Percentiles rank a stretch among this genome's conserved stretches.
Conservation (phyloP, 352 stramenopile genomes). For the Pythium aquatile region DNA sequence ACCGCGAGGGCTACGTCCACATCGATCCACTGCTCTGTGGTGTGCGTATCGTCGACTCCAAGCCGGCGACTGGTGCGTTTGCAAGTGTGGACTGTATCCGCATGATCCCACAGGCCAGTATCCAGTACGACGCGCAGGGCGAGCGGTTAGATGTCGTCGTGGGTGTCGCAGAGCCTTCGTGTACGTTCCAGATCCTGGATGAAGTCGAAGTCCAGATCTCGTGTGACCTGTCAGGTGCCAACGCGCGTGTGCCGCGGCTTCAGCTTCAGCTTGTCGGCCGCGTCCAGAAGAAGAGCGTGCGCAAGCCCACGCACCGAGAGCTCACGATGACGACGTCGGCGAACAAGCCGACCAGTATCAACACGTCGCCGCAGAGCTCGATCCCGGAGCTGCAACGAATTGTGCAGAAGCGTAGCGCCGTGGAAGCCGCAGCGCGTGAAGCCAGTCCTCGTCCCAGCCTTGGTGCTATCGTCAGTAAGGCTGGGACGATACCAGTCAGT, state of each 20-base stretch:
- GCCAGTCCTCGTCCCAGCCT: constrained; percentile 8
- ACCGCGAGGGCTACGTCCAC: constrained; percentile 85
- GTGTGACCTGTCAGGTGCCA: constrained; percentile 66
- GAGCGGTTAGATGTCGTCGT: constrained; percentile 37
- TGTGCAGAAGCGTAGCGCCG: constrained; percentile 47
- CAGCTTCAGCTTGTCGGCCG: constrained; percentile 67
- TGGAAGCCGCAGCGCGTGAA: constrained; percentile 10
- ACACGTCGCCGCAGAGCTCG: constrained; percentile 23
- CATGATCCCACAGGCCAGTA: constrained; percentile 52
- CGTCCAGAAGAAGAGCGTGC: constrained; percentile 31
- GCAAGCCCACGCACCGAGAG: constrained; percentile 7
- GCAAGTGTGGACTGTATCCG: constrained; percentile 56
- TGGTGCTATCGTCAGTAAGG: background rate
- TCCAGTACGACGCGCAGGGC: constrained; percentile 30
- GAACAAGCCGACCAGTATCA: constrained; percentile 21
- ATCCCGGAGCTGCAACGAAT: constrained; percentile 66
- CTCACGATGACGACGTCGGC: constrained; percentile 15
- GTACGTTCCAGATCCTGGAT: constrained; percentile 66
- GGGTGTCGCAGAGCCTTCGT: constrained; percentile 21
- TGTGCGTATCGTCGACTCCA: constrained; percentile 64
- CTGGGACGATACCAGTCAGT: background rate
- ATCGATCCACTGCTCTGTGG: constrained; percentile 71
- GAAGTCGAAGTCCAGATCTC: constrained; percentile 80
- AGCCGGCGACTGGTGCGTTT: constrained; percentile 60
- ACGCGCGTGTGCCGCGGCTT: constrained; percentile 72